Evolutionary conservation across 495 filamentous ascomycete genomes (phyloP), one percentile per base, ranked within the genome.

Genomic region (Clohesyomyces aquaticus): DNA sequence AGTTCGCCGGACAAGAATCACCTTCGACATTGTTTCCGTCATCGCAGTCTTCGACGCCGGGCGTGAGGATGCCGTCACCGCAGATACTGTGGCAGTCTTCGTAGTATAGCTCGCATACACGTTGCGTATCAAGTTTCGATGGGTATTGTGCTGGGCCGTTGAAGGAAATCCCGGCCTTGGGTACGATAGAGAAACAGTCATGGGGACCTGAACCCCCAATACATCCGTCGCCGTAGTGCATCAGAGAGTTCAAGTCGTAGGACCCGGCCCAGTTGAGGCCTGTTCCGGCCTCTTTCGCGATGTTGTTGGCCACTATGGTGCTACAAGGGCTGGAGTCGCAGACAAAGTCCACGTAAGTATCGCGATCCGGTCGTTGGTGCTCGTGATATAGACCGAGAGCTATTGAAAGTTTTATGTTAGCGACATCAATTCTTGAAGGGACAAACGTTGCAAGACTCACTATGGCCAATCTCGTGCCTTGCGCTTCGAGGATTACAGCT

Each of bases 61-160:
- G 35, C n/a, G 28, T 45, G 9, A 56, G 28, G 53, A 56, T 56
- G 28, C 53, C 28, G 53, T 56, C 53, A 11, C 53, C 53, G 53
- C 53, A 56, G 53, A 56, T 43, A 32, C 53, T 56, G 28, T 56
- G 28, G 53, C 53, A 56, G 53, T 56, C 53, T 25, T 56, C 53
- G 4, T 25, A 56, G 53, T 56, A 56, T 12, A 56, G 8, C 53
- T 56, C 53, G 35, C 53, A 56, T 10, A 56, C 53, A 38, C 28
- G 27, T 10, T 42, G 53, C 26, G 53, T 19, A 28, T 42, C 28
- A 10, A 22, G 28, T 21, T 22, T 21, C 23, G 49, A 22, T 22
- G 49, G 49, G 49, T 22, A 27, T 21, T 53, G 12, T 53, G 49
- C 49, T 18, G 12, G 11, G 28, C 23, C 49, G 12, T 53, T 53